Percentiles rank a stretch among this genome's conserved stretches.
These are phyloP conservation scores for Colletotrichum tropicicola DNA, from an alignment of 2,329 filamentous ascomycete species.

Conservation along the genomic window DNA sequence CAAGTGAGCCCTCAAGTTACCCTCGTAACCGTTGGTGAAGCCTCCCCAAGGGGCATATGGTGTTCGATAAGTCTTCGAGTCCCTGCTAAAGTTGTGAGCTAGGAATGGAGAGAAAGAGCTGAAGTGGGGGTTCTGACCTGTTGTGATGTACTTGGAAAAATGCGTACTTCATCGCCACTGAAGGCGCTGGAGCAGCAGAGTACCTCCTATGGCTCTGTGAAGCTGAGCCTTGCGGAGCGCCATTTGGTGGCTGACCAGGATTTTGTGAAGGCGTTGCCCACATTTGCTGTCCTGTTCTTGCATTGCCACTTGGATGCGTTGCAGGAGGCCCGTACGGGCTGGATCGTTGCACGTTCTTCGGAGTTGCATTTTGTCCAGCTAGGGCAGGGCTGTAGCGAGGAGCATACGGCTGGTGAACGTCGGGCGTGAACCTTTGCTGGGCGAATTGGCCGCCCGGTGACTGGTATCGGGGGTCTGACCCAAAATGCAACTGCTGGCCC, in stretches of 20 bases:
- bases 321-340: conserved; percentile 17
- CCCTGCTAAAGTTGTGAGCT: conserved; percentile 46
- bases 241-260: background rate
- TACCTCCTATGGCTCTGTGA: conserved; percentile 30
- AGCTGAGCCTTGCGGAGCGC: background rate
- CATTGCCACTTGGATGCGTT: conserved; percentile 2
- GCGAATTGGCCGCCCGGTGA: conserved; percentile 29
- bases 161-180: conserved; percentile 61
- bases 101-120: background rate
- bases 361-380: background rate
- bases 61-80: conserved; percentile 65
- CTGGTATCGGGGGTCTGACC: conserved; percentile 40
- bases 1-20: conserved; percentile 56
- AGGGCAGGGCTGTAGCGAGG: background rate
- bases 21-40: conserved; percentile 70
- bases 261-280: conserved; percentile 15
- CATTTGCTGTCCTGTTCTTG: conserved; percentile 7
- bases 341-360: background rate
- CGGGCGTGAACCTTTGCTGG: conserved; percentile 37
- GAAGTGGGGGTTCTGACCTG: conserved; percentile 48
- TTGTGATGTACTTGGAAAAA: conserved; percentile 71
- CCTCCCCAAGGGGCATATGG: conserved; percentile 66
- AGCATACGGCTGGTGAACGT: conserved; percentile 2
- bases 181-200: conserved; percentile 30
- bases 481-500: conserved; percentile 38